Conservation (phyloP, 1,139 yeast genomes). For the Candida freyschussii region DNA sequence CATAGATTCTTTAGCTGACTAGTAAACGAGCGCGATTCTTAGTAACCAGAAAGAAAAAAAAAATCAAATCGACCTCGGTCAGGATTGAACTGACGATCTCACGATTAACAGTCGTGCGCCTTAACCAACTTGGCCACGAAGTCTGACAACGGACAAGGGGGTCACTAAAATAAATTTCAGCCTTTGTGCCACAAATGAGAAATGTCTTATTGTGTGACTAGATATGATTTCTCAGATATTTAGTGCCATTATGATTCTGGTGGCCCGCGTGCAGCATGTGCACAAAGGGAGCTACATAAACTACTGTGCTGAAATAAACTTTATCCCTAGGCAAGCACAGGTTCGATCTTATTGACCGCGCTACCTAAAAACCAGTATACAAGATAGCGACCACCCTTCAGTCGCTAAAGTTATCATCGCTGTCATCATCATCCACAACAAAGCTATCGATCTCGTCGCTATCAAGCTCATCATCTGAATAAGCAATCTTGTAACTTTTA, state of each 20-base stretch:
- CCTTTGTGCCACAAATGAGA: too few relatives aligned
- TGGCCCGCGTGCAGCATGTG: too few relatives aligned
- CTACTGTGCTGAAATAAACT: neutral
- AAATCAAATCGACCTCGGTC: constrained; percentile 29
- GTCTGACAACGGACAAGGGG: too few relatives aligned
- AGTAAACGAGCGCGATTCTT: too few relatives aligned
- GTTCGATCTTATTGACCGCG: too few relatives aligned
- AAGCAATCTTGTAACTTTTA: constrained; percentile 25
- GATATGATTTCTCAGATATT: too few relatives aligned
- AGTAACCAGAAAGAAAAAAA: too few relatives aligned
- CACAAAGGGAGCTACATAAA: neutral
- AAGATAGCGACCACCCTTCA: constrained; percentile 2
- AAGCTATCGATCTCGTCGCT: constrained; percentile 7
- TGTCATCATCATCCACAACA: constrained; percentile 10
- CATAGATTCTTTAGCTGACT: too few relatives aligned
- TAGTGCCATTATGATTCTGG: too few relatives aligned
- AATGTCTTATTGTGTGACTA: too few relatives aligned
- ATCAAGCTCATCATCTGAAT: constrained; percentile 13
- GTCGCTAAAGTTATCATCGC: constrained; percentile 14
- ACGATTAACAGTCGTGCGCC: constrained; percentile 30
- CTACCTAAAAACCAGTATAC: neutral
- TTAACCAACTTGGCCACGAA: constrained; percentile 30
- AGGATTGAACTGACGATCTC: constrained; percentile 30
- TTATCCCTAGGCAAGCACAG: too few relatives aligned
- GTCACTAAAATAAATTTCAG: too few relatives aligned